Evolutionary conservation across 1,284 basidiomycete genomes (phyloP).

Genomic region (Rhodotorula sp.): DNA sequence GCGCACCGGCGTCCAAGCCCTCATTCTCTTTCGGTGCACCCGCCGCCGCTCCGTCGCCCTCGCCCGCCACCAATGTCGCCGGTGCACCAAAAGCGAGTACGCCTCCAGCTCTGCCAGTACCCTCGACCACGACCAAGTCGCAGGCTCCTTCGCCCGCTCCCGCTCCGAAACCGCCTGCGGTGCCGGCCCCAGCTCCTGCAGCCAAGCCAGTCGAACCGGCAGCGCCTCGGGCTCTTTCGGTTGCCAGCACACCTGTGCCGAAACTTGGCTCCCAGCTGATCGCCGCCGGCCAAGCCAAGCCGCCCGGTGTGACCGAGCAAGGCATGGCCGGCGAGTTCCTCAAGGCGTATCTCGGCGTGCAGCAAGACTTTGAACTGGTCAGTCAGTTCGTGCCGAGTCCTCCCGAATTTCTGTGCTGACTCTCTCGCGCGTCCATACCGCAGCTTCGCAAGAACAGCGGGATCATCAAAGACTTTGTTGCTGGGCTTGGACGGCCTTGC

Average conservation of each 20-base stretch:
- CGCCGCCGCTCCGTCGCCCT: background rate
- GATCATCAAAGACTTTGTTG: slow-evolving; percentile 36
- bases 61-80: no score
- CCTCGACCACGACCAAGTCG: slow-evolving; percentile 2
- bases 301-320: slow-evolving; percentile 43
- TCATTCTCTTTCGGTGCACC: slow-evolving; percentile 32
- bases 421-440: background rate
- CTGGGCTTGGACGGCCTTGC: slow-evolving; percentile 29
- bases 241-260: slow-evolving; percentile 26
- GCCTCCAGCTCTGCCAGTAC: background rate
- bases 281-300: background rate
- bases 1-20: background rate
- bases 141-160: slow-evolving; percentile 1
- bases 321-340: slow-evolving; percentile 46
- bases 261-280: slow-evolving; percentile 27
- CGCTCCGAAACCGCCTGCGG: slow-evolving; percentile 20
- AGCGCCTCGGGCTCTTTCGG: slow-evolving; percentile 15
- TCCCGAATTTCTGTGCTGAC: slow-evolving; percentile 31
- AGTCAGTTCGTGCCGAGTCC: background rate
- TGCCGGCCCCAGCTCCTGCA: slow-evolving; percentile 9
- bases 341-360: slow-evolving; percentile 49
- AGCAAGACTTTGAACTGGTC: slow-evolving; percentile 50
- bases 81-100: background rate
- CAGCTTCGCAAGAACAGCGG: slow-evolving; percentile 46
- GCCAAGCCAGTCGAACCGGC: slow-evolving; percentile 1